Conservation (phyloP, 768 basidiomycete genomes). For the Pisolithus sp. region DNA sequence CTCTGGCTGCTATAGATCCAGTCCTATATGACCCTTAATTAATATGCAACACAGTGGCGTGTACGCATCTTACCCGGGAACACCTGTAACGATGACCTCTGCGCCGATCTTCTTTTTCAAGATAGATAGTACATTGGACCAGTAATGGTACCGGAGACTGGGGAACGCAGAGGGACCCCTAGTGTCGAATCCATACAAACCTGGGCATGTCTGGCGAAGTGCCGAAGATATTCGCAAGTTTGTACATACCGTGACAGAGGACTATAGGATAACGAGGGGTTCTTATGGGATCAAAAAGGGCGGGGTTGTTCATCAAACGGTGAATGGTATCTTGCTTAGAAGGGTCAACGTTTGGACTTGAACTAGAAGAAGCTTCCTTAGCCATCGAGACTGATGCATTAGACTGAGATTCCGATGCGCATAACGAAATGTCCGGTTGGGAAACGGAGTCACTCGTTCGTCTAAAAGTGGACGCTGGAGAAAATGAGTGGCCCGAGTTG, state of each 20-base stretch:
- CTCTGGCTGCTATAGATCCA: slow-evolving; percentile 80
- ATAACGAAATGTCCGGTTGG: not conserved
- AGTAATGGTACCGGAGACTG: slow-evolving; percentile 84
- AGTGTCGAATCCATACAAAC: slow-evolving; percentile 93
- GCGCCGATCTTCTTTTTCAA: slow-evolving; percentile 78
- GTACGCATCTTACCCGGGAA: slow-evolving; percentile 65
- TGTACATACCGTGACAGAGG: slow-evolving; percentile 78
- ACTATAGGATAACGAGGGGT: slow-evolving; percentile 86
- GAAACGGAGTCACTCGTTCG: not conserved
- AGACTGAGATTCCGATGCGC: slow-evolving; percentile 2
- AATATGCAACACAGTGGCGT: not conserved
- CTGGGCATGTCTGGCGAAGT: slow-evolving; percentile 31
- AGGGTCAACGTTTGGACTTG: slow-evolving; percentile 15
- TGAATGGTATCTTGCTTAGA: slow-evolving; percentile 49
- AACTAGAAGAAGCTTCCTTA: not conserved
- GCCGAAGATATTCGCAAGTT: not conserved
- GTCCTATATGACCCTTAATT: slow-evolving; percentile 45
- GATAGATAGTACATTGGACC: slow-evolving; percentile 81
- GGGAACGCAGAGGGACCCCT: slow-evolving; percentile 80
- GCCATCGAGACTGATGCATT: slow-evolving; percentile 8
- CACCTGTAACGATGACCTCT: slow-evolving; percentile 92
- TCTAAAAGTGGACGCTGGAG: not conserved
- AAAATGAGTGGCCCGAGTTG: not conserved
- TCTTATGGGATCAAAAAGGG: slow-evolving; percentile 70
- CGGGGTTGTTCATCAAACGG: slow-evolving; percentile 67